These are phyloP conservation scores for Mollisiaceae sp. DNA, from an alignment of 2,329 filamentous ascomycete species.

Conservation along the genomic window DNA sequence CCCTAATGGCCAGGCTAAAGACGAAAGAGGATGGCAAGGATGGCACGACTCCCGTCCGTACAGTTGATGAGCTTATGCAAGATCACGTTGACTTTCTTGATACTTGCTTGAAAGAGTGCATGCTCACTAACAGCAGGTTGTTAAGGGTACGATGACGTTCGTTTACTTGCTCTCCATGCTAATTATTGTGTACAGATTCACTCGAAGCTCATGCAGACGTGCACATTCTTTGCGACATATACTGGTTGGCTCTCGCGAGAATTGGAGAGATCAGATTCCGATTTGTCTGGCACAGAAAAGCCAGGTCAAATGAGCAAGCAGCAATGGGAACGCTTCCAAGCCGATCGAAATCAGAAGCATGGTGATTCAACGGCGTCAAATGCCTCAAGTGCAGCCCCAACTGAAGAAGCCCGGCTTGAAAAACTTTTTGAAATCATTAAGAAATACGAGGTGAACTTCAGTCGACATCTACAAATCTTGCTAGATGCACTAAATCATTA, in stretches of 20 bases:
- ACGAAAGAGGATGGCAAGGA: constrained; percentile 56
- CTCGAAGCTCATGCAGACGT: constrained; percentile 95
- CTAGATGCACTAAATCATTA: constrained; percentile 97
- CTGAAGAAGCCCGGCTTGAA: constrained; percentile 38
- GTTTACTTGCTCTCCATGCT: not conserved
- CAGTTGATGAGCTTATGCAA: constrained; percentile 98
- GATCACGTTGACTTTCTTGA: constrained; percentile 98
- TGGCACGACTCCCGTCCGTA: constrained; percentile 57
- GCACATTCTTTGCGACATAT: constrained; percentile 91
- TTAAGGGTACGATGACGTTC: constrained; percentile 67
- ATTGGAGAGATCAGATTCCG: constrained; percentile 81
- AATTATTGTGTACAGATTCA: constrained; percentile 71
- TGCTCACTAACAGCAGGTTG: constrained; percentile 96
- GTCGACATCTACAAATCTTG: constrained; percentile 87
- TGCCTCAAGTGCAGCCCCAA: constrained; percentile 21
- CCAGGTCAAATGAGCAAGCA: constrained; percentile 64
- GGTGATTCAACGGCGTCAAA: constrained; percentile 37
- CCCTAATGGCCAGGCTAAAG: constrained; percentile 86
- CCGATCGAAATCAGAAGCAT: constrained; percentile 51
- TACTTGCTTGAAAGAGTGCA: constrained; percentile 97
- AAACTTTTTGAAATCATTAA: constrained; percentile 80
- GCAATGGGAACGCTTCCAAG: constrained; percentile 64
- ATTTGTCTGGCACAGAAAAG: constrained; percentile 65
- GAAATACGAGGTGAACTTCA: constrained; percentile 94
- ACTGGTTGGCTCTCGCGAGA: constrained; percentile 85